Base-by-base conservation (phyloP, 2,329 filamentous ascomycete genomes). In the Colletotrichum cuscutae region DNA sequence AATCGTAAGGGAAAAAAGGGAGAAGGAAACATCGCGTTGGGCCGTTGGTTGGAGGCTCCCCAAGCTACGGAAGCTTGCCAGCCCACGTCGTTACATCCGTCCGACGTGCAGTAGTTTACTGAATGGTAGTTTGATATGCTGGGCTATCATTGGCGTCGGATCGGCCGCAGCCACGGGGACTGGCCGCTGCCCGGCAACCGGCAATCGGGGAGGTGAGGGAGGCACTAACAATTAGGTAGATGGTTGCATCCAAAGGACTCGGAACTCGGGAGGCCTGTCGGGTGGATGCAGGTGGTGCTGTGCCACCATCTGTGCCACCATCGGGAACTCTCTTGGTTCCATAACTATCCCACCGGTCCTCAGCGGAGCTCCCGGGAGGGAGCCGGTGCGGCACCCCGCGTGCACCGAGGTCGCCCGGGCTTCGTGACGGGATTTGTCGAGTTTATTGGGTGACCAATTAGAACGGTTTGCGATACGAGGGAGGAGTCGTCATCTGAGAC, bases 181-280 rank as follows among this genome's bases (percentile, higher is more conserved):
- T 49, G 42, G 42, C 42, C n/a, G 42, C 68, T 62, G 63, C 64
- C 64, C 57, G 49, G 64, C 68, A 71, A 71, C 68, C 54, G 56
- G 54, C 42, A 49, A 49, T 8, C 42, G 49, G 24, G 49, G 11
- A 46, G 7, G 26, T 15, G 11, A 24, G 52, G 24, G 19, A 49
- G 19, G 15, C 42, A 49, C 42, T 53, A 22, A 19, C 12, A 13
- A 26, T 60, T 42, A 26, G n/a, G n/a, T n/a, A n/a, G 12, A 30
- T 35, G 32, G 11, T 26, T 42, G 4, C n/a, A 22, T 37, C 12
- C 8, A 15, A 59, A 1, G 13, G 15, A 42, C 15, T 42, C 37
- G 57, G 22, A 22, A 24, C 2, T 12, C 49, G 9, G 35, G 11
- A 52, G 19, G 1, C 37, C 30, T 56, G 61, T 42, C 3, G 37